Evolutionary conservation across 2,329 filamentous ascomycete genomes (phyloP), one percentile per base, ranked within the genome.

Genomic region (Paraphoma chrysanthemicola): DNA sequence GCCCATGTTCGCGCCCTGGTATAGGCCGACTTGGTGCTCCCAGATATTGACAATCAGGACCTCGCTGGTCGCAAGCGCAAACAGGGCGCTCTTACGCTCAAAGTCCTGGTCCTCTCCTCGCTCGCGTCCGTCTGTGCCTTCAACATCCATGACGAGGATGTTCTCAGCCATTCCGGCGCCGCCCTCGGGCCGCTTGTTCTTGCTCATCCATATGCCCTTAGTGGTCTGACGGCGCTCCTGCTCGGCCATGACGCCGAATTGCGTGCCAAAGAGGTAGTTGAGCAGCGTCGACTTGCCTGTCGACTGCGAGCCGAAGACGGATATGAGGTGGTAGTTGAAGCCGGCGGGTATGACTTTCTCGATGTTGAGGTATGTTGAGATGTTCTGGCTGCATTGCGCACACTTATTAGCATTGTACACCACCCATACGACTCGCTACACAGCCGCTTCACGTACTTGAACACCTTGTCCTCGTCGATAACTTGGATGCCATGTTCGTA

Each of bases 251-350:
- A 99, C 94, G 67, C 92, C 94, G 81, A 99, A 99, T 54, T 93
- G 86, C 66, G 95, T 99, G 62, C 92, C 92, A 76, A 99, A 99
- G 54, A 99, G 88, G 79, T 94, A 85, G 82, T 99, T 99, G 63
- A 99, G 88, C 44, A 99, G 85, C 6, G 95, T 99, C 44, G 95
- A 98, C 82, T 99, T 99, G 68, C 95, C 95, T 36, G 95, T 99
- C 18, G 95, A 98, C 83, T 99, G 95, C 55, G 94, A 98, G 43
- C 95, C 95, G 78, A 99, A 99, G 72, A 99, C 95, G 71, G 94
- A 97, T 75, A 99, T 97, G 74, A 99, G 87, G 79, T 99, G 95
- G 81, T 99, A 99, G 82, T 98, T 97, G 86, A 99, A 99, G 73
- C 95, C 95, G 62, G 93, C 88, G 59, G 91, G 88, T 67, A 92